Base-by-base conservation (phyloP, 371 early-diverging fungal genomes). In the Rhizomucor pusillus region DNA sequence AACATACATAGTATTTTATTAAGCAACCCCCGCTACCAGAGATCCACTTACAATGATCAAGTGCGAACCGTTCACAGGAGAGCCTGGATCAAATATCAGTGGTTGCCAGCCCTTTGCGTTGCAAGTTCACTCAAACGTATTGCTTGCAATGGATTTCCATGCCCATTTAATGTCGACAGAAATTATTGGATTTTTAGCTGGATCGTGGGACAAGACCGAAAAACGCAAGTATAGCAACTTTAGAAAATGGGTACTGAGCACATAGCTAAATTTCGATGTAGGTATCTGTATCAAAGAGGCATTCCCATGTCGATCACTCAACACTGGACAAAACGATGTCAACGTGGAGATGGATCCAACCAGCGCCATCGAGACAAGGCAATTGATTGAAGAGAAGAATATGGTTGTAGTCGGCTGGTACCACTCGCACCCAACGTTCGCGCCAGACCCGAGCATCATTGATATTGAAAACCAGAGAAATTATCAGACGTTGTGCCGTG, bases 311-410 rank as follows among this genome's bases (percentile, higher is more conserved):
- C 78, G 82, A 19, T 90, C 91, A 1, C 62, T 91, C 9, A 82
- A 79, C 23, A 82, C 86, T 0, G 85, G 77, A 0, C 82, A 84
- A 43, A 85, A 90, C 37, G 87, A 88, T 63, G 81, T 88, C 43
- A 92, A 92, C 60, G 94, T 94, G 12, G 94, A 94, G 52, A 90
- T 93, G 88, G 92, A 91, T 54, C 93, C 93, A 0, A 86, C 84
- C 1, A 85, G 86, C 45, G 89, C 90, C 35, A 73, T 90, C 50
- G 89, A 86, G 41, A 90, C 86, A 10, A 75, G 91, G 3, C 82
- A 88, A 46, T 62, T 82, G 65, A 90, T 93, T 67, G 81, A 79
- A 40, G 82, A 82, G 20, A 70, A 77, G 11, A 77, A 86, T 7
- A 71, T 94, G 82, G 71, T 75, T 16, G 89, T 94, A 3, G 90